Conservation (phyloP, 768 basidiomycete genomes). For the Rhodotorula taiwanensis region DNA sequence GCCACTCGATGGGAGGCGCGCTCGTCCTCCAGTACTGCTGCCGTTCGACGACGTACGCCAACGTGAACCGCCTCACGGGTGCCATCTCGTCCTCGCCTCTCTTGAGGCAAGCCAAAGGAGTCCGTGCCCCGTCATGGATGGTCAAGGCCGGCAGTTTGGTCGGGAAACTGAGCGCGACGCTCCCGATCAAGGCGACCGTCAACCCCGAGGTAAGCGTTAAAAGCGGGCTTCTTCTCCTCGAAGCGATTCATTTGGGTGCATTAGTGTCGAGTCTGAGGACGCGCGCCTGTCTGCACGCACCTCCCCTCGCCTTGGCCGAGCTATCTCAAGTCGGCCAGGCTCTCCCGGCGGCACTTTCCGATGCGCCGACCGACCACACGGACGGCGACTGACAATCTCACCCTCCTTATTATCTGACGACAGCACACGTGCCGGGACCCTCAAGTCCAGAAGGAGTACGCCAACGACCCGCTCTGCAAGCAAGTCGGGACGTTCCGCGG, state of each 20-base stretch:
- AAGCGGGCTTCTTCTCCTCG: background rate
- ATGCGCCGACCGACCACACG: too few species aligned
- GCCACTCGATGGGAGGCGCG: constrained; percentile 37
- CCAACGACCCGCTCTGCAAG: constrained; percentile 37
- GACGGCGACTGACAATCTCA: too few species aligned
- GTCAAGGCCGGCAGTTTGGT: constrained; percentile 21
- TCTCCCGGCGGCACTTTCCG: too few species aligned
- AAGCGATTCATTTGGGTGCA: background rate
- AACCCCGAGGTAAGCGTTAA: constrained; percentile 26
- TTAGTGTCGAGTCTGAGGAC: constrained; percentile 1
- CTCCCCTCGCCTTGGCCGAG: too few species aligned
- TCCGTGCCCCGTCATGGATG: constrained; percentile 4
- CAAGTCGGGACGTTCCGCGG: constrained; percentile 32
- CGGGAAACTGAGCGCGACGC: constrained; percentile 10
- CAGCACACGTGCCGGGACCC: constrained; percentile 34
- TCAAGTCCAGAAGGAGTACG: constrained; percentile 20
- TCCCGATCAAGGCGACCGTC: constrained; percentile 20
- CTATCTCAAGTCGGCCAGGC: too few species aligned
- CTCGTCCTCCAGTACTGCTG: constrained; percentile 26
- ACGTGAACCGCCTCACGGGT: constrained; percentile 13
- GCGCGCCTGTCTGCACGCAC: background rate
- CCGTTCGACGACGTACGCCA: background rate
- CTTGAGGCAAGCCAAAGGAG: constrained; percentile 18
- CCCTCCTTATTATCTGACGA: too few species aligned
- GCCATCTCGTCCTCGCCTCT: constrained; percentile 25